Percentiles rank a stretch among this genome's conserved stretches.
Evolutionary conservation across 306 rosid species (phyloP).

Genomic region (Cicer chorassanicum): DNA sequence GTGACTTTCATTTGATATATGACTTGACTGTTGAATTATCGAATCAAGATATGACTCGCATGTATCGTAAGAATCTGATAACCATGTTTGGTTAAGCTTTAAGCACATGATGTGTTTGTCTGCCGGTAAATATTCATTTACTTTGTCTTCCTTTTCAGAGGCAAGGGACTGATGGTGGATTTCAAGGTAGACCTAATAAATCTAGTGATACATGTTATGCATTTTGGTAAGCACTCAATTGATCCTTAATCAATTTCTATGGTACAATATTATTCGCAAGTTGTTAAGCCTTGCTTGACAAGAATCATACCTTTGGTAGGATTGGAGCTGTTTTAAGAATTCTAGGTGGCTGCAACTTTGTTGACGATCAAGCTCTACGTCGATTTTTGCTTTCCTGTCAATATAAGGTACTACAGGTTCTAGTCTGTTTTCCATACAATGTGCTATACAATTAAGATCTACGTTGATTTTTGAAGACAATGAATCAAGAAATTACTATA

Average conservation of each 20-base stretch:
- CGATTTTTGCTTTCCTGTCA: constrained; percentile 79
- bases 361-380: constrained; percentile 64
- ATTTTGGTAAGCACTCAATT: constrained; percentile 68
- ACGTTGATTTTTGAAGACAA: too few species aligned
- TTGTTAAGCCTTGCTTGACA: constrained; percentile 48
- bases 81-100: constrained; percentile 1
- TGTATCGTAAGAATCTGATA: too few species aligned
- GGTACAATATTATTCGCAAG: constrained; percentile 21
- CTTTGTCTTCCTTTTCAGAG: constrained; percentile 60
- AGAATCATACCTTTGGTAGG: constrained; percentile 55
- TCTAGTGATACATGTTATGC: constrained; percentile 87
- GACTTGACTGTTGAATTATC: too few species aligned
- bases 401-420: constrained; percentile 60
- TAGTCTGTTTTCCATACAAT: neutral
- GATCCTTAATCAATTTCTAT: constrained; percentile 26
- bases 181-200: constrained; percentile 96
- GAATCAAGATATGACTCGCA: too few species aligned
- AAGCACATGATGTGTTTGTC: neutral
- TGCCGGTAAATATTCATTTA: neutral
- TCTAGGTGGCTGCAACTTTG: constrained; percentile 68
- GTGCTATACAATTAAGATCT: neutral
- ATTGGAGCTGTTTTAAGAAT: constrained; percentile 78
- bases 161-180: constrained; percentile 85
- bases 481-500: constrained; percentile 4
- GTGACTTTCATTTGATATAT: too few species aligned